Percentiles rank a stretch among this genome's conserved stretches.
These are phyloP conservation scores for Carallia brachiata DNA, from an alignment of 345 rosid genomes.

Conservation along the genomic window DNA sequence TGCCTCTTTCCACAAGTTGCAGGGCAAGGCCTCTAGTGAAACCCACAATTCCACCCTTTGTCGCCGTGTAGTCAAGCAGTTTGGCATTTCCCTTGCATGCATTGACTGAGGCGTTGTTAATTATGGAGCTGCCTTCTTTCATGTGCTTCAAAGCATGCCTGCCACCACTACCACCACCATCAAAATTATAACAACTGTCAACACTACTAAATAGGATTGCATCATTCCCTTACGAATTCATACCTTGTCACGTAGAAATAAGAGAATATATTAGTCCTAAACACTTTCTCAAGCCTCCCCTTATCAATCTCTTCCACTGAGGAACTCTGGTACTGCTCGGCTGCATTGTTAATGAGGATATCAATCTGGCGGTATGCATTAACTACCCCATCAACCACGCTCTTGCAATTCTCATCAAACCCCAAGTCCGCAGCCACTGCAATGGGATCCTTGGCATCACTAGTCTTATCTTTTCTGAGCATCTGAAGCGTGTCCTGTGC, in stretches of 20 bases:
- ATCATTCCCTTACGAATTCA: not conserved
- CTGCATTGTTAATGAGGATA: slow-evolving; percentile 63
- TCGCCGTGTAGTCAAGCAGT: slow-evolving; percentile 65
- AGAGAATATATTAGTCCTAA: slow-evolving; percentile 66
- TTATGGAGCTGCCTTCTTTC: slow-evolving; percentile 72
- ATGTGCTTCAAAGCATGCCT: slow-evolving; percentile 73
- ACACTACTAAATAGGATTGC: not conserved
- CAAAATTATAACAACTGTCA: too few species aligned
- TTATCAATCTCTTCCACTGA: slow-evolving; percentile 70
- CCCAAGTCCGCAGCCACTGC: slow-evolving; percentile 61
- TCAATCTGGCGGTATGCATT: slow-evolving; percentile 59
- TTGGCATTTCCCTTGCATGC: slow-evolving; percentile 55
- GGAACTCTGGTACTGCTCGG: slow-evolving; percentile 48
- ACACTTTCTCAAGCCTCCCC: slow-evolving; percentile 58
- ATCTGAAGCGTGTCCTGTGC: slow-evolving; percentile 51
- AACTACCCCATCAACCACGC: slow-evolving; percentile 57
- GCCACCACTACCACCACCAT: not conserved
- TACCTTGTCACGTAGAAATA: slow-evolving; percentile 58
- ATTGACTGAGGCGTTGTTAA: slow-evolving; percentile 65
- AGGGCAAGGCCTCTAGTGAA: slow-evolving; percentile 74
- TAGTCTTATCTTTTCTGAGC: slow-evolving; percentile 39
- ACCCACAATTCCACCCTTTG: slow-evolving; percentile 77
- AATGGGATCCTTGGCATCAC: slow-evolving; percentile 59
- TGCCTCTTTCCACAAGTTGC: slow-evolving; percentile 54
- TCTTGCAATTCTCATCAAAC: slow-evolving; percentile 62